These are phyloP conservation scores for Xylaria sp. DNA, from an alignment of 2,329 filamentous ascomycete species.

Conservation along the genomic window DNA sequence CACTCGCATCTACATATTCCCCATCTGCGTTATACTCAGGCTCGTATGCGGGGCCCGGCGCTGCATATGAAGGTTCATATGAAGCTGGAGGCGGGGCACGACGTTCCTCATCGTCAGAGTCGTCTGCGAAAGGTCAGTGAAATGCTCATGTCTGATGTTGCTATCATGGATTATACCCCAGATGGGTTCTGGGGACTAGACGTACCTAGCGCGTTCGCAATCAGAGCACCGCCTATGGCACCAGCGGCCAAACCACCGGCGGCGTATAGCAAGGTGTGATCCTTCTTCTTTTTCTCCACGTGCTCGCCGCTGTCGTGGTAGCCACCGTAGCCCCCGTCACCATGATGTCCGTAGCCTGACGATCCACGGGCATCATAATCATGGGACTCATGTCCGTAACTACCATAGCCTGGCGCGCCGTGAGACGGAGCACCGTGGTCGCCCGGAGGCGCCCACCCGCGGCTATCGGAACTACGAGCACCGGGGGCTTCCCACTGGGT, in stretches of 20 bases:
- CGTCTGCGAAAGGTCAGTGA: slow-evolving; percentile 43
- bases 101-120: slow-evolving; percentile 46
- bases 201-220: slow-evolving; percentile 66
- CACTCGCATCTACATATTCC: slow-evolving; percentile 55
- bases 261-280: slow-evolving; percentile 65
- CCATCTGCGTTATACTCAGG: slow-evolving; percentile 56
- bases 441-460: slow-evolving; percentile 40
- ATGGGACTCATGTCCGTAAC: slow-evolving; percentile 37
- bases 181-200: neutral
- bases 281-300: slow-evolving; percentile 57
- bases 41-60: slow-evolving; percentile 50
- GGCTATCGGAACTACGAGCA: slow-evolving; percentile 23
- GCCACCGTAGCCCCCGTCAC: slow-evolving; percentile 35
- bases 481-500: slow-evolving; percentile 72
- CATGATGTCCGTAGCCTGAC: slow-evolving; percentile 34
- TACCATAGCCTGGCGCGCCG: slow-evolving; percentile 22
- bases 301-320: slow-evolving; percentile 38
- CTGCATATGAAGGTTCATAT: slow-evolving; percentile 35
- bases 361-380: slow-evolving; percentile 34
- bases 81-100: slow-evolving; percentile 20
- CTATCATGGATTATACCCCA: no score
- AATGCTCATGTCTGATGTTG: no score
- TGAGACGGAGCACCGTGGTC: slow-evolving; percentile 40
- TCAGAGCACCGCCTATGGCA: slow-evolving; percentile 66
- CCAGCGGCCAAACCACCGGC: slow-evolving; percentile 68